These are phyloP conservation scores for Poterioochromonas sp. DNA, from an alignment of 352 stramenopile genomes.

Conservation along the genomic window DNA sequence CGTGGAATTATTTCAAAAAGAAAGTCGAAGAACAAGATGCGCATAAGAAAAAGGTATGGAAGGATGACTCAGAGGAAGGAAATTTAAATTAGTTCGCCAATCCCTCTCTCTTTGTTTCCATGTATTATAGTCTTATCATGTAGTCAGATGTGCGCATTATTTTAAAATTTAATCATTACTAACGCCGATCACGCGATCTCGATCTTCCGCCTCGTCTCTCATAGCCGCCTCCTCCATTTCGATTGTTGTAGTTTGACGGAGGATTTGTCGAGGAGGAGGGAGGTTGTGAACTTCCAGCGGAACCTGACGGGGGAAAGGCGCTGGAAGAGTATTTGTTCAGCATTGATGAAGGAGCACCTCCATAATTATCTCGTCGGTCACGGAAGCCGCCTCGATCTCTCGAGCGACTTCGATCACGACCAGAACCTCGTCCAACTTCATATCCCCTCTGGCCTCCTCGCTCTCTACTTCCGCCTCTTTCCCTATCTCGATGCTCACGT, in stretches of 20 bases:
- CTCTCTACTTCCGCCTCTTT: neutral
- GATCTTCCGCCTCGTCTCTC: neutral
- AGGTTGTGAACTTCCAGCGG: neutral
- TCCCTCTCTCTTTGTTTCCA: no score
- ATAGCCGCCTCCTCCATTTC: neutral
- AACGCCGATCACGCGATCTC: no score
- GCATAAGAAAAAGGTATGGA: neutral
- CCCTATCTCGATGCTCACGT: neutral
- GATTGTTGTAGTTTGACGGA: neutral
- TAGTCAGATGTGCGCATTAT: no score
- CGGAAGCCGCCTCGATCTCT: slow-evolving; percentile 16
- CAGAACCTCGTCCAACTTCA: neutral
- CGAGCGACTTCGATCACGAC: neutral
- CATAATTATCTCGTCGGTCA: neutral
- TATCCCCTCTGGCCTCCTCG: neutral
- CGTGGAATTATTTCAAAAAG: slow-evolving; percentile 70
- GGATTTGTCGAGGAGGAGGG: neutral
- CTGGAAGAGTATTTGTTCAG: neutral
- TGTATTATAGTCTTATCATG: no score
- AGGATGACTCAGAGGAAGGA: neutral
- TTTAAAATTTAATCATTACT: no score
- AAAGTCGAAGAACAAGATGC: slow-evolving; percentile 40
- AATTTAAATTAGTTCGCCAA: neutral
- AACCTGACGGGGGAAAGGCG: neutral
- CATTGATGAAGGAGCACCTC: neutral